Base-by-base conservation (phyloP, 345 rosid genomes). In the Salix caprea region DNA sequence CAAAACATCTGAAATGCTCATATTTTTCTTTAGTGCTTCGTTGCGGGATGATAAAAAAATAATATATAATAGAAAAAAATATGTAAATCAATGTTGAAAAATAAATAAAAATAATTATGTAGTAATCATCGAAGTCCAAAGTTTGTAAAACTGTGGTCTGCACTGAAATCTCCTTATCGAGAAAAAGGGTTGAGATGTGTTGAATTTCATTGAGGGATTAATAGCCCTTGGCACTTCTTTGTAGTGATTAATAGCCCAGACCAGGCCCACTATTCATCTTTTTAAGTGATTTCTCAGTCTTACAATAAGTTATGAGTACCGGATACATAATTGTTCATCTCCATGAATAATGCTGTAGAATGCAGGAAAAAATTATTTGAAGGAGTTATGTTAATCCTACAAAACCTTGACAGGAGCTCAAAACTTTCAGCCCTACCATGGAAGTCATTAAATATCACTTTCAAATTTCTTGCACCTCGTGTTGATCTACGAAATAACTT, bases 381-480 rank as follows among this genome's bases (percentile, higher is more conserved):
- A 67, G 93, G 90, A 74, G 76, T 82, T 60, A 91, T 83, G 44
- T 82, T 82, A 19, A 86, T 73, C 52, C 70, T 54, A 67, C 97
- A 93, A 86, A 93, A 96, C 77, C 91, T 85, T 37, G 89, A 88
- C 14, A 91, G 62, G 65, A 91, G 89, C 87, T 93, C 96, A 74
- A 96, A 93, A 80, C 90, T 76, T 76, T 86, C 89, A 0, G 92
- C 74, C 34, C 98, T 97, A 37, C 97, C 98, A 0, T 98, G 98
- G 68, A 96, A 96, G 64, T 92, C 98, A 72, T 89, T 85, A 62
- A 93, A 92, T 78, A 96, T 84, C 72, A 96, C 89, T 77, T 93
- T 96, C 50, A 89, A 83, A 75, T 81, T 81, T 60, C 86, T 78
- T 66, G 76, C 58, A 40, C 85, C 70, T 50, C 75, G 71, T 13